A percentile compares a stretch with the other conserved stretches of the same genome.
These are phyloP conservation scores for Berkeleyomyces rouxiae DNA, from an alignment of 2,329 filamentous ascomycete genomes.

Conservation along the genomic window DNA sequence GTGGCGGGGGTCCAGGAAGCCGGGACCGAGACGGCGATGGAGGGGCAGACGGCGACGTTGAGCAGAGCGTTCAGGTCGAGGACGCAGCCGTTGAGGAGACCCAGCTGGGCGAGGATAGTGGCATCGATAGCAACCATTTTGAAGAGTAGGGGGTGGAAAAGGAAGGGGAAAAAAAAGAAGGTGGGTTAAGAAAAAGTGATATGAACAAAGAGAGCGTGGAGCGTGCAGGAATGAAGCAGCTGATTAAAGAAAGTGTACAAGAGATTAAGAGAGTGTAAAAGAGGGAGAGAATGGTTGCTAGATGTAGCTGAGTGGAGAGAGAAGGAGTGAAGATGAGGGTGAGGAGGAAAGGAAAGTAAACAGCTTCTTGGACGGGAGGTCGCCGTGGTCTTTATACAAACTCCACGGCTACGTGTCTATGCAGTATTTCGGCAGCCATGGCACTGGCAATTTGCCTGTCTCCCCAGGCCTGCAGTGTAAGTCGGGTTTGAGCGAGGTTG, in stretches of 20 bases:
- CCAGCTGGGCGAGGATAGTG: conserved; percentile 4
- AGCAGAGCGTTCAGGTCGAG: conserved; percentile 7
- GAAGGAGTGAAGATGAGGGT: conserved; percentile 10
- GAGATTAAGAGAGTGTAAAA: not conserved
- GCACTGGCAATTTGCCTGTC: not conserved
- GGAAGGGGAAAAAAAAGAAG: not conserved
- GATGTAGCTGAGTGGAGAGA: conserved; percentile 6
- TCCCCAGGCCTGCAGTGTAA: not conserved
- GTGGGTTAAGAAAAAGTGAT: not conserved
- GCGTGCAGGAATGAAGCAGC: not conserved
- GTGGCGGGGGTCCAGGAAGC: not conserved
- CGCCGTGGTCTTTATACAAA: conserved; percentile 10
- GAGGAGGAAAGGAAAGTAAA: conserved; percentile 8
- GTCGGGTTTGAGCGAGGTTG: not conserved
- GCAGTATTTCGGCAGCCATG: not conserved
- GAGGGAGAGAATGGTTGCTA: conserved; percentile 3
- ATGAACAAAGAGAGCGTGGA: not conserved
- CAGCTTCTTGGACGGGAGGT: not conserved
- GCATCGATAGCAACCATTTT: conserved; percentile 13
- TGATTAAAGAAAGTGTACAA: not conserved
- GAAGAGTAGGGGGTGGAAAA: not conserved
- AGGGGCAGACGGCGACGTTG: conserved; percentile 1
- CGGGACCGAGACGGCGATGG: not conserved
- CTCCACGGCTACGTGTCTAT: not conserved
- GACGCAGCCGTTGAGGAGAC: conserved; percentile 10